Percentiles rank a stretch among this genome's conserved stretches.
Conservation (phyloP, 768 basidiomycete genomes). For the Gautieria morchelliformis region DNA sequence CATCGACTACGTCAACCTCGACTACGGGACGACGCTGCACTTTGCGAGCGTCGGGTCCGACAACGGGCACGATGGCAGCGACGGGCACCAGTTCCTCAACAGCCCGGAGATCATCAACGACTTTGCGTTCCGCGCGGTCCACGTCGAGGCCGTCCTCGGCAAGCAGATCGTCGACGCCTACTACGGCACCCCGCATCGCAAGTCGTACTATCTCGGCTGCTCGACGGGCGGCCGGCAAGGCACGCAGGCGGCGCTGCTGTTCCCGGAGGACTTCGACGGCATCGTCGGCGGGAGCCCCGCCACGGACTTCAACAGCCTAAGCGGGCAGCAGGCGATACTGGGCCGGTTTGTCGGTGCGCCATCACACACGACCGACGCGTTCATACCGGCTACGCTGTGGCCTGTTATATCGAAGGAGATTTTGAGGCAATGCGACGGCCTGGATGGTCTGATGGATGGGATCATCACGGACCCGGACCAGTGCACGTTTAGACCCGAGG, state of each 20-base stretch:
- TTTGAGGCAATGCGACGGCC: slow-evolving; percentile 22
- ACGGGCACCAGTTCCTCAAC: slow-evolving; percentile 12
- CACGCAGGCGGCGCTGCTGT: slow-evolving; percentile 16
- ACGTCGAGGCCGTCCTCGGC: slow-evolving; percentile 18
- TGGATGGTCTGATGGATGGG: slow-evolving; percentile 23
- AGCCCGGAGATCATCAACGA: slow-evolving; percentile 20
- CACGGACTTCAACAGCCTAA: slow-evolving; percentile 16
- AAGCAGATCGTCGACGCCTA: slow-evolving; percentile 20
- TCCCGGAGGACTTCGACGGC: slow-evolving; percentile 25
- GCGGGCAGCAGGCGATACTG: slow-evolving; percentile 11
- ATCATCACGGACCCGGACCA: slow-evolving; percentile 20
- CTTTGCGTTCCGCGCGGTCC: slow-evolving; percentile 21
- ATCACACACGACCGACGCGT: slow-evolving; percentile 9
- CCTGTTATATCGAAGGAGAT: slow-evolving; percentile 21
- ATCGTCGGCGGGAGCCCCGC: slow-evolving; percentile 24
- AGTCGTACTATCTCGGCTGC: slow-evolving; percentile 23
- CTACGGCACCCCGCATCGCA: slow-evolving; percentile 13
- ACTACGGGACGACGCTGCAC: slow-evolving; percentile 14
- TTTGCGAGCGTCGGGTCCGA: slow-evolving; percentile 18
- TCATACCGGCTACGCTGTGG: slow-evolving; percentile 20
- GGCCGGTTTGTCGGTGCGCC: slow-evolving; percentile 10
- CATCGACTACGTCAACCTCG: slow-evolving; percentile 13
- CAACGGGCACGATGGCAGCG: slow-evolving; percentile 18
- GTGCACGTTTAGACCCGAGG: slow-evolving; percentile 22
- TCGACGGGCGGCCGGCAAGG: slow-evolving; percentile 24